Conservation (phyloP, 768 basidiomycete species). For the Macrolepiota albuminosa region DNA sequence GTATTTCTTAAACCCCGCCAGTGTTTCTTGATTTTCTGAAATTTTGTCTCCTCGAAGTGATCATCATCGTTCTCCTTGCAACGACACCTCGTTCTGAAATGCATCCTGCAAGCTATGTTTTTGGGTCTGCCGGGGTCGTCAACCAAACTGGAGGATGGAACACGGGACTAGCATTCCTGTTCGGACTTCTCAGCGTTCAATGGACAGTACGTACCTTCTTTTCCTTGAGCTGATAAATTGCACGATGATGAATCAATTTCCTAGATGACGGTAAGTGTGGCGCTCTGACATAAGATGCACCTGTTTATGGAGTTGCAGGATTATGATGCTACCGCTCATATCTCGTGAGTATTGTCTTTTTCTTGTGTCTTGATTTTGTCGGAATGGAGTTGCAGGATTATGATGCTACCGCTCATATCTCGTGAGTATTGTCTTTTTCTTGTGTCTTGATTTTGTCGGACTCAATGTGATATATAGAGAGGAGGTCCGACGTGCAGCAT, state of each 20-base stretch:
- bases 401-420: slow-evolving; percentile 44
- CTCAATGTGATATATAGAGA: slow-evolving; percentile 38
- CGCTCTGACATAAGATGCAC: background rate
- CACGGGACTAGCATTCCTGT: slow-evolving; percentile 75
- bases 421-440: slow-evolving; percentile 39
- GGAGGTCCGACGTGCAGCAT: slow-evolving; percentile 76
- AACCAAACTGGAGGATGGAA: slow-evolving; percentile 83
- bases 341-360: slow-evolving; percentile 50
- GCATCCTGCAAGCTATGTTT: slow-evolving; percentile 78
- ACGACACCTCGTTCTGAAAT: slow-evolving; percentile 70
- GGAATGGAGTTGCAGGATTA: no score
- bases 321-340: slow-evolving; percentile 79
- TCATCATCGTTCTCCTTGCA: slow-evolving; percentile 80
- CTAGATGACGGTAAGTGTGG: slow-evolving; percentile 52
- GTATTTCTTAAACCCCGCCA: slow-evolving; percentile 29
- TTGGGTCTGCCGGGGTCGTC: slow-evolving; percentile 65
- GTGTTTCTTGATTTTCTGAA: background rate
- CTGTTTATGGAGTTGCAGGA: slow-evolving; percentile 36
- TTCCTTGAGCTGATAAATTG: background rate
- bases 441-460: background rate
- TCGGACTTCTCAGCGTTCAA: slow-evolving; percentile 82
- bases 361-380: background rate
- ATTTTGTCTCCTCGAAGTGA: slow-evolving; percentile 41
- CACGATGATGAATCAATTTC: slow-evolving; percentile 8
- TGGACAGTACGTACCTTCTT: slow-evolving; percentile 59